Percentiles rank a stretch among this genome's conserved stretches.
These are phyloP conservation scores for Allium fistulosum DNA, from an alignment of 106 monocot species.

Conservation along the genomic window DNA sequence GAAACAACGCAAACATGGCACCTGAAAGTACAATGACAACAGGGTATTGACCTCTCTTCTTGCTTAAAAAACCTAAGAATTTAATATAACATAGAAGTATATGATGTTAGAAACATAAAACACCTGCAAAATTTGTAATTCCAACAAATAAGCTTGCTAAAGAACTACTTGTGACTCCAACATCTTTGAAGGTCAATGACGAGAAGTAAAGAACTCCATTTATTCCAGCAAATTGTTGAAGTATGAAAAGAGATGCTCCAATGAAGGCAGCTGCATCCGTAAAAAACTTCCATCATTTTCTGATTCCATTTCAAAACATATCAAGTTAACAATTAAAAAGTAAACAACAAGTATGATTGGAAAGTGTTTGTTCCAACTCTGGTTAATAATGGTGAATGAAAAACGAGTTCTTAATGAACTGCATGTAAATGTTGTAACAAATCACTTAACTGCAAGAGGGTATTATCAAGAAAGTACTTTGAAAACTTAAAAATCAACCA, in stretches of 20 bases:
- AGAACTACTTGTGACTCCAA: constrained; percentile 58
- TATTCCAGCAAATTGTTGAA: constrained; percentile 93
- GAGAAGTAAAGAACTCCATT: constrained; percentile 95
- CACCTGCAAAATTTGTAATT: constrained; percentile 80
- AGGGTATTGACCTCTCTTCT: background rate
- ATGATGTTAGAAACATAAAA: background rate
- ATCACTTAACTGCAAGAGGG: no score
- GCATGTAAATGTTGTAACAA: no score
- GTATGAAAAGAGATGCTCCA: constrained; percentile 81
- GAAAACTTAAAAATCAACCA: no score
- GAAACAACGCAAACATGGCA: constrained; percentile 56
- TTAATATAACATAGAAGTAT: no score
- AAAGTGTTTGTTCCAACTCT: no score
- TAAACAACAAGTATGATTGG: no score
- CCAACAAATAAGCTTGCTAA: constrained; percentile 86
- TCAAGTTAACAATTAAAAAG: no score
- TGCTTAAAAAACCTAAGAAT: no score
- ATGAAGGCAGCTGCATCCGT: constrained; percentile 73
- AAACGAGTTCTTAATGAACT: no score
- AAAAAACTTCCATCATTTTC: background rate
- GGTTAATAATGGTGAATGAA: no score
- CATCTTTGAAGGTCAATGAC: constrained; percentile 82
- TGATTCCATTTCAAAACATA: no score
- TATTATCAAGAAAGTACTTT: no score
- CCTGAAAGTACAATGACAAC: constrained; percentile 26